Evolutionary conservation across 2,329 filamentous ascomycete species (phyloP).

Genomic region (Neonectria hederae): DNA sequence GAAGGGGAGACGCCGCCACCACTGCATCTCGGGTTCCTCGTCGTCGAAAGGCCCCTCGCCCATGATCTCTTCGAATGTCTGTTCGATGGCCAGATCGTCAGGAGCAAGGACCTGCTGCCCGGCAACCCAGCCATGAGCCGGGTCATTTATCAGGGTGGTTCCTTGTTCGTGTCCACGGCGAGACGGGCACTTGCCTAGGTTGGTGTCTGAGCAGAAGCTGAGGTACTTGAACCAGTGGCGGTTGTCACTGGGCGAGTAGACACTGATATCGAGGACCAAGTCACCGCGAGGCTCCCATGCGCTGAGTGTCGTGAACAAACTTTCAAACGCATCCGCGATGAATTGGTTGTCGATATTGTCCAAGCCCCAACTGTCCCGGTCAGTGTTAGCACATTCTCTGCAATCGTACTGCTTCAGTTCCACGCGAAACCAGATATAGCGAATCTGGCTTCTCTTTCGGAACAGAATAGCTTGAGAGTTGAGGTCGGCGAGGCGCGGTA

Average conservation of each 20-base stretch:
- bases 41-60: constrained; percentile 41
- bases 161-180: constrained; percentile 21
- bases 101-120: constrained; percentile 36
- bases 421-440: constrained; percentile 44
- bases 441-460: constrained; percentile 35
- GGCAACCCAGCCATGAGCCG: constrained; percentile 44
- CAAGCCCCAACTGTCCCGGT: constrained; percentile 28
- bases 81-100: constrained; percentile 22
- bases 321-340: constrained; percentile 43
- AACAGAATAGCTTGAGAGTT: constrained; percentile 33
- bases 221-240: constrained; percentile 50
- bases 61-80: constrained; percentile 45
- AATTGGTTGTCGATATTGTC: constrained; percentile 37
- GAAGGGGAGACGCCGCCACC: constrained; percentile 47
- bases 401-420: constrained; percentile 43
- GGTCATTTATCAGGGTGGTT: constrained; percentile 38
- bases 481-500: constrained; percentile 31
- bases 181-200: constrained; percentile 18
- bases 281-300: constrained; percentile 45
- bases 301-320: constrained; percentile 45
- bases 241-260: constrained; percentile 50
- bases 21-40: constrained; percentile 41
- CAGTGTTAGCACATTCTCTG: constrained; percentile 18
- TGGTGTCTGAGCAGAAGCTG: constrained; percentile 34
- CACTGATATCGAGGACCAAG: constrained; percentile 50